Conservation (phyloP, 2,329 filamentous ascomycete genomes). For the Lachnellula subtilissima region DNA sequence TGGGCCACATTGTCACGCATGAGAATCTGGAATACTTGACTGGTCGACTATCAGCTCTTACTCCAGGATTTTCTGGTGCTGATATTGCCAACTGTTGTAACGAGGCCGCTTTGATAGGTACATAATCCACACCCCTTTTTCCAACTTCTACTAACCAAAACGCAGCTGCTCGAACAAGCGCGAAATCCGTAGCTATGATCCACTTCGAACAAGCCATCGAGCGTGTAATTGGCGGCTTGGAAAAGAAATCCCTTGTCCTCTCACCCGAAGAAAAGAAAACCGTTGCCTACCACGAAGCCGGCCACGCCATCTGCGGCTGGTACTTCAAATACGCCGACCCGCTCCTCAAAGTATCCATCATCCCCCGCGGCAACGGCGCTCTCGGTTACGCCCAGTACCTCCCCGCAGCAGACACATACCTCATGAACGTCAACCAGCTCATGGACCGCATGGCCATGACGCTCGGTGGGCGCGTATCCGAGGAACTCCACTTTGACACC, state of each 20-base stretch:
- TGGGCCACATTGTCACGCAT: conserved; percentile 89
- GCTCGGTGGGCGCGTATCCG: conserved; percentile 86
- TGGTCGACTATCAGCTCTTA: conserved; percentile 84
- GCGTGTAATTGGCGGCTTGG: conserved; percentile 89
- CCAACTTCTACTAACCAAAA: conserved; percentile 35
- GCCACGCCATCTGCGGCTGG: conserved; percentile 98
- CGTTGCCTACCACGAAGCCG: conserved; percentile 96
- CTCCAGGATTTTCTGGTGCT: conserved; percentile 92
- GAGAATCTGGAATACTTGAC: conserved; percentile 85
- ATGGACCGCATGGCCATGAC: conserved; percentile 99
- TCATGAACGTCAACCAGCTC: conserved; percentile 92
- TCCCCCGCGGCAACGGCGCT: conserved; percentile 88
- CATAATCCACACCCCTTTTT: conserved; percentile 31
- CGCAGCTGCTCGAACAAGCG: conserved; percentile 75
- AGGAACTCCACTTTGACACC: conserved; percentile 94
- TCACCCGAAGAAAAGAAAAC: conserved; percentile 91
- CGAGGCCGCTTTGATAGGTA: conserved; percentile 93
- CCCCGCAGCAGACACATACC: conserved; percentile 84
- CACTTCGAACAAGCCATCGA: conserved; percentile 99
- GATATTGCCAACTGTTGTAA: conserved; percentile 99
- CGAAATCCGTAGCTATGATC: conserved; percentile 74
- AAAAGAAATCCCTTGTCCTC: conserved; percentile 95
- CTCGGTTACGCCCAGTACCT: conserved; percentile 96
- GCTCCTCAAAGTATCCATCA: conserved; percentile 96
- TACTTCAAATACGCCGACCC: conserved; percentile 96